Base-by-base conservation (phyloP, 768 basidiomycete species). In the Termitomyces sp. region DNA sequence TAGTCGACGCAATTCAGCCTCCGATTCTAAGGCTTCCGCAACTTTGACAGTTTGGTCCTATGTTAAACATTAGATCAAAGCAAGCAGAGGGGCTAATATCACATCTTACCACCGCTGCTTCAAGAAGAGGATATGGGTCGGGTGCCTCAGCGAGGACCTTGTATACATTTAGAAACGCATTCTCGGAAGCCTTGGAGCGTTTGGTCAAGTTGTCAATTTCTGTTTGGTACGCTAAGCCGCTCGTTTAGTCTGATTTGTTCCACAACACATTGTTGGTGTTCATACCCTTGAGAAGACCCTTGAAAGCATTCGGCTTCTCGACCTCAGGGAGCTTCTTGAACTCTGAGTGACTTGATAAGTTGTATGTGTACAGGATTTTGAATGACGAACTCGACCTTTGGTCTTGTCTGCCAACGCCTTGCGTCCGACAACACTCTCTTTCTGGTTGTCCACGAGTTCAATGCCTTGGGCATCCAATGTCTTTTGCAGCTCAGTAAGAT, bases 401-500 rank as follows among this genome's bases (percentile, higher is more conserved):
- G 97, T 99, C 71, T 91, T 89, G 75, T 98, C 97, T 1, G 96
- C 93, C 23, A 99, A 79, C 56, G 87, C 89, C 73, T 98, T 99
- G 46, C 97, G 83, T 10, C 95, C 95, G 3, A 99, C 80, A 48
- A 98, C 81, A 64, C 91, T 93, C 77, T 98, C 96, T 77, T 98
- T 99, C 79, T 98, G 95, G 75, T 95, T 95, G 79, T 98, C 95
- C 23, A 99, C 95, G 14, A 99, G 81, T 73, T 98, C 95, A 36
- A 98, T 81, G 4, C 95, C 95, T 61, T 98, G 96, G 6, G 82
- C 78, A 74, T 98, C 95, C 51, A 99, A 83, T 4, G 87, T 89
- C 77, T 93, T 95, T 75, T 98, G 96, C 30, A 98, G 79, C 63
- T 97, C 93, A 20, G 86, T 75, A 53, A 99, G 82, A 71, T 91